Evolutionary conservation across 1,284 basidiomycete genomes (phyloP).

Genomic region (Cutaneotrichosporon mucoides): DNA sequence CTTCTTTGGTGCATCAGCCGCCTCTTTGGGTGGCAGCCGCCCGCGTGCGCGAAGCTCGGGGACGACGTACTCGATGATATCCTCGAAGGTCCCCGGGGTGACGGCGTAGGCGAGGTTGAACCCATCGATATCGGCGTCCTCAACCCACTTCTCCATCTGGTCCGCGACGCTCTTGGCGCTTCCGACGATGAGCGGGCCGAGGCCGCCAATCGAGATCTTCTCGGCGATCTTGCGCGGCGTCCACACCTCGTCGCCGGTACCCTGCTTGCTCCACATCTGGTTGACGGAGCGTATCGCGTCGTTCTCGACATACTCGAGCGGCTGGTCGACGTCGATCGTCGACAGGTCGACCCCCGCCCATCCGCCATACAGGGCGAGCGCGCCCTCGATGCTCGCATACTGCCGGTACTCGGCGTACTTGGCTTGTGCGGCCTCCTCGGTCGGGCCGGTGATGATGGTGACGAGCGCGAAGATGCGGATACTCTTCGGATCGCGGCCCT

Average conservation of each 20-base stretch:
- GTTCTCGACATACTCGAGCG: constrained; percentile 21
- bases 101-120: constrained; percentile 20
- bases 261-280: constrained; percentile 21
- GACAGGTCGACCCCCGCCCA: constrained; percentile 17
- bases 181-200: constrained; percentile 15
- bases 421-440: constrained; percentile 36
- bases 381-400: constrained; percentile 36
- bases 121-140: constrained; percentile 14
- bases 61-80: constrained; percentile 15
- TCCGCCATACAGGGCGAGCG: constrained; percentile 42
- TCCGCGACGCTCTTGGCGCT: constrained; percentile 11
- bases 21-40: constrained; percentile 4
- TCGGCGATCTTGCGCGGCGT: constrained; percentile 17
- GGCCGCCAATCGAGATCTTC: constrained; percentile 19
- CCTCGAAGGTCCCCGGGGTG: constrained; percentile 16
- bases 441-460: constrained; percentile 20
- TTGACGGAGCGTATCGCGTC: constrained; percentile 18
- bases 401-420: constrained; percentile 35
- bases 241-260: constrained; percentile 10
- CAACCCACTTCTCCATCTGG: constrained; percentile 15
- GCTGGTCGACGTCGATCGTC: constrained; percentile 11
- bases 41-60: constrained; percentile 13
- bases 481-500: constrained; percentile 33
- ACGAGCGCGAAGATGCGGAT: constrained; percentile 42
- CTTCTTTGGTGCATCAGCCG: constrained; percentile 1